A percentile compares a stretch with the other conserved stretches of the same genome.
Evolutionary conservation across 2,329 filamentous ascomycete genomes (phyloP).

Genomic region (Emergomyces orientalis): DNA sequence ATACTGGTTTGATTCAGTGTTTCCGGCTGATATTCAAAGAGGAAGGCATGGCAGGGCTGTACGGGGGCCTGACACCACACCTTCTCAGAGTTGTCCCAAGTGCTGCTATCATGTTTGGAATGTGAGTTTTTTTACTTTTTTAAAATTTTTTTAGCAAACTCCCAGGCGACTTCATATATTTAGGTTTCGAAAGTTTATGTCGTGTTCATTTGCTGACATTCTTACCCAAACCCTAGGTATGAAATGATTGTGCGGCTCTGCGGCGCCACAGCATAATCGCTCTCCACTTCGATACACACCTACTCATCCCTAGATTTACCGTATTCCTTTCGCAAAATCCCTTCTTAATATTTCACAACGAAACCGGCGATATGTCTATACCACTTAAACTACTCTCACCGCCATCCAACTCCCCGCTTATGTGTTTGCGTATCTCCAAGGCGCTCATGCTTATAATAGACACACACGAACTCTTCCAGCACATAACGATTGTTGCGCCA

Average conservation of each 20-base stretch:
- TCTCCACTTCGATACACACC: not conserved
- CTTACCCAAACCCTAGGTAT: slow-evolving; percentile 22
- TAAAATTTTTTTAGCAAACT: too few species aligned
- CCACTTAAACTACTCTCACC: not conserved
- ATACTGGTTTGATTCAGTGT: slow-evolving; percentile 79
- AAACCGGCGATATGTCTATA: not conserved
- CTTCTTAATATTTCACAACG: not conserved
- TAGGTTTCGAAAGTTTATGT: not conserved
- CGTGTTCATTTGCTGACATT: slow-evolving; percentile 1
- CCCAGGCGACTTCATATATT: not conserved
- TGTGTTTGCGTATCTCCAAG: not conserved
- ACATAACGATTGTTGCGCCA: not conserved
- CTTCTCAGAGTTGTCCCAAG: slow-evolving; percentile 84
- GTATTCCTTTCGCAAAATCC: not conserved
- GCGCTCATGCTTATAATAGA: not conserved
- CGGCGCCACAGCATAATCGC: slow-evolving; percentile 26
- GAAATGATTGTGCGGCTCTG: slow-evolving; percentile 28
- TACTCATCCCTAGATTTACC: not conserved
- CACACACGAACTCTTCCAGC: not conserved
- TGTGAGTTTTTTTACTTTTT: slow-evolving; percentile 51
- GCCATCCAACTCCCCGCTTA: not conserved
- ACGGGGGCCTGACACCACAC: slow-evolving; percentile 84
- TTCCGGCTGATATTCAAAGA: slow-evolving; percentile 81
- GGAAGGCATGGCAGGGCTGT: slow-evolving; percentile 75
- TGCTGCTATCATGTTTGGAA: slow-evolving; percentile 93